Base-by-base conservation (phyloP, 208 protist species). In the Vickermania spadyakhi region DNA sequence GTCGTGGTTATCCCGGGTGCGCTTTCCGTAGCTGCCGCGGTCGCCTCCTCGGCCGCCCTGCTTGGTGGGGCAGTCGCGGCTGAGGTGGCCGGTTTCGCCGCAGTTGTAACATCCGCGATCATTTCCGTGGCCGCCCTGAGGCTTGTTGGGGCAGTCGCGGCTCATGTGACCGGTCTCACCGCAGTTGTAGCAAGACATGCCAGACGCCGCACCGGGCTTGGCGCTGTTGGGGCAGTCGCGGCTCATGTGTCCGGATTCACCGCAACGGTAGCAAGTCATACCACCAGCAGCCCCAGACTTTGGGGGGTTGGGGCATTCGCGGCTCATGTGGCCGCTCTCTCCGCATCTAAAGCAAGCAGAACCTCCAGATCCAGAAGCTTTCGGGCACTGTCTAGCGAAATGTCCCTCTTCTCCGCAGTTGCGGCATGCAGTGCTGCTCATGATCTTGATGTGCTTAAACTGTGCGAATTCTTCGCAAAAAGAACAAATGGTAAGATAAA, bases 161-260 rank as follows among this genome's bases (percentile, higher is more conserved):
- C 56, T 69, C 21, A 83, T 28, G 66, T 83, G 76, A 23, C 73
- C 76, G 26, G 29, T 18, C 45, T 77, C 42, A 52, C 77, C 73
- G 58, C 77, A 84, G 67, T 69, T 75, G 63, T 67, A 76, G 66
- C 77, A 84, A 4, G 74, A 71, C 26, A 78, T 77, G 51, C 64
- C 73, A 28, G 72, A 74, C 36, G 66, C 74, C 11, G 72, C 62
- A 21, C 77, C 82, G 21, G 65, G 25, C 58, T 77, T 75, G 28
- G 74, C 70, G 54, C 52, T 49, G 63, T 89, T 86, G 61, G 89
- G 82, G 75, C 92, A 97, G 56, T 95, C 86, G 64, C 93, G 86
- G 72, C 71, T 87, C 59, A 84, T 68, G 74, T 89, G 89, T 21
- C 83, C 88, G 11, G 68, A 64, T 60, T 90, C 70, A 42, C 79